Evolutionary conservation across 139 green algal genomes (phyloP), one percentile per base, ranked within the genome.

Genomic region (Gonium pectorale): DNA sequence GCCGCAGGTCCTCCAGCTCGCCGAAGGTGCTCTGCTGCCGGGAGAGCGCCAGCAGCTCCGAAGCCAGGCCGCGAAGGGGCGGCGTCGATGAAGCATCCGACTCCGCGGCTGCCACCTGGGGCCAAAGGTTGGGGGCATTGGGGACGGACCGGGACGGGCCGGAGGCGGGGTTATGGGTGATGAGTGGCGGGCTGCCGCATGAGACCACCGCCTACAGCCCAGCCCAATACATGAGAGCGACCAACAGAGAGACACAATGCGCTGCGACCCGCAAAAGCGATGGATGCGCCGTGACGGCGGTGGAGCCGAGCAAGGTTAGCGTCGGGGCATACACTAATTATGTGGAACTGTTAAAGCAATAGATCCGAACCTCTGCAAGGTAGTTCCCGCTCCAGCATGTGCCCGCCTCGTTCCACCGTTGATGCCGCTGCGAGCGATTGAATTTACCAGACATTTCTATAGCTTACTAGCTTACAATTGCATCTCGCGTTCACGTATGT

Each of bases 1-100:
- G 41, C 22, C 84, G 86, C 51, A 91, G 70, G 33, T 87, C 82
- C 64, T 91, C 87, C 19, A 91, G 63, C 31, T 91, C 87, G 27
- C 87, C 87, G 79, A 85, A 90, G 41, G 87, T 86, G 60, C 66
- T 66, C 51, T 86, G 82, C 24, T 86, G 44, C 51, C 66, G 49
- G 21, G 72, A 59, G 26, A 90, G 75, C 31, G 41, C 54, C n/a
- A 73, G 60, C 59, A 90, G 81, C 66, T 88, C 74, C 38, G 49
- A 26, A 26, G 59, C 86, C 31, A 90, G 46, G 5, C 31, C 43
- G 33, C 60, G 69, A 19, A 87, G 37, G 9, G 51, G 29, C 8
- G 37, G 1, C 1, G 80, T 40, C 5, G 67, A 29, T 11, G 37
- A 21, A 0, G 22, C 24, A 21, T 64, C 43, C 0, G 44, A 21